Conservation (phyloP, 192 early-diverging fungal genomes). For the Coemansia sp. region DNA sequence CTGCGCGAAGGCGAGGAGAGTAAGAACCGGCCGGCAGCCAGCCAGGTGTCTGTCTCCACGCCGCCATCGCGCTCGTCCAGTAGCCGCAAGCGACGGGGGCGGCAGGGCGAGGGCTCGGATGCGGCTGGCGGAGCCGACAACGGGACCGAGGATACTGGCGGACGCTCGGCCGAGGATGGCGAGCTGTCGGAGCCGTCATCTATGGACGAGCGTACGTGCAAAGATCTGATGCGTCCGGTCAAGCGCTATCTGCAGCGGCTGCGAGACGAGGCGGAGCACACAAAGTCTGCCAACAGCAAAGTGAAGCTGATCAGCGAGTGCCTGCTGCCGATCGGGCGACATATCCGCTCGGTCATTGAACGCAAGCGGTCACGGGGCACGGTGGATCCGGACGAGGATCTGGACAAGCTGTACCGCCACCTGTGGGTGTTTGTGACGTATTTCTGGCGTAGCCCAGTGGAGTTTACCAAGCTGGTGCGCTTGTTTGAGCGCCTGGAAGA, state of each 20-base stretch:
- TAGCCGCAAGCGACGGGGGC: constrained; percentile 35
- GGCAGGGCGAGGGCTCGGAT: constrained; percentile 33
- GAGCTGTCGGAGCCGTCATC: constrained; percentile 48
- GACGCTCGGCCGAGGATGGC: constrained; percentile 19
- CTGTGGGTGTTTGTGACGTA: constrained; percentile 70
- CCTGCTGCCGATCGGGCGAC: constrained; percentile 54
- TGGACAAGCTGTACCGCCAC: constrained; percentile 53
- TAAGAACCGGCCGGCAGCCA: constrained; percentile 27
- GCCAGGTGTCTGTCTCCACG: constrained; percentile 12
- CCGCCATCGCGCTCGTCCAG: constrained; percentile 4
- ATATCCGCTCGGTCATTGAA: constrained; percentile 51
- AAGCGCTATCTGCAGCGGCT: constrained; percentile 59
- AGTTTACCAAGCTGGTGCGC: constrained; percentile 54
- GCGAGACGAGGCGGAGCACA: constrained; percentile 54
- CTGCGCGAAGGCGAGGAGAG: constrained; percentile 66
- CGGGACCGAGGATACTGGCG: neutral
- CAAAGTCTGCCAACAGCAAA: constrained; percentile 54
- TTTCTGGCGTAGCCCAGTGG: constrained; percentile 64
- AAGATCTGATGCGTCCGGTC: constrained; percentile 66
- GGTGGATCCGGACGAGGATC: constrained; percentile 21
- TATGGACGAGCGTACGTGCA: constrained; percentile 65
- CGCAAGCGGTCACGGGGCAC: constrained; percentile 38
- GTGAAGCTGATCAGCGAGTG: constrained; percentile 58
- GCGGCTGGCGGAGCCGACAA: constrained; percentile 19
- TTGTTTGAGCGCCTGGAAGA: constrained; percentile 59